Evolutionary conservation across 768 basidiomycete species (phyloP).

Genomic region (Lentinus brumalis): DNA sequence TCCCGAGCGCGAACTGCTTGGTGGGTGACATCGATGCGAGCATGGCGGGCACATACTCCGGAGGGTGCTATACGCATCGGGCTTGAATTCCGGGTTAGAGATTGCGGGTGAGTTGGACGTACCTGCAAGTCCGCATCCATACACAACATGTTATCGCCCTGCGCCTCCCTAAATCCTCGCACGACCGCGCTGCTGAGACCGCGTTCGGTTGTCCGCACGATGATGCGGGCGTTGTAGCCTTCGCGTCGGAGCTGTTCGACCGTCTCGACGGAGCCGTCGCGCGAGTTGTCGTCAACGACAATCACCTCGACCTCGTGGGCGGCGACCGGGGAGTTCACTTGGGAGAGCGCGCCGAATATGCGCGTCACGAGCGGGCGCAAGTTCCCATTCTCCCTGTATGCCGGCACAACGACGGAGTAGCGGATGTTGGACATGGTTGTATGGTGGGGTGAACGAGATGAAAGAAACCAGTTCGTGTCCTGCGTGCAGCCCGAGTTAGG

Average conservation of each 20-base stretch:
- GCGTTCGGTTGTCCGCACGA: constrained; percentile 32
- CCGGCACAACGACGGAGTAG: constrained; percentile 32
- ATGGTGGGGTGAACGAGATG: background rate
- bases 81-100: background rate
- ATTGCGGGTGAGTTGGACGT: background rate
- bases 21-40: constrained; percentile 26
- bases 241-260: constrained; percentile 30
- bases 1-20: constrained; percentile 31
- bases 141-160: constrained; percentile 33
- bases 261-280: constrained; percentile 31
- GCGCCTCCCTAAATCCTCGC: constrained; percentile 32
- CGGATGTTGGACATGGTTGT: constrained; percentile 18
- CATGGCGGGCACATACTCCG: constrained; percentile 32
- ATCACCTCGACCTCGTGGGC: constrained; percentile 29
- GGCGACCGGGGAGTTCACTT: constrained; percentile 29
- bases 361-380: constrained; percentile 32
- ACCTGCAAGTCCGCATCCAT: constrained; percentile 36
- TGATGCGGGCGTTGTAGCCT: constrained; percentile 34
- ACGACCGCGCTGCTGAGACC: constrained; percentile 33
- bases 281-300: constrained; percentile 35
- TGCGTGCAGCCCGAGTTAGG: constrained; percentile 15
- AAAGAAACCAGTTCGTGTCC: background rate
- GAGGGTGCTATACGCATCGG: constrained; percentile 26
- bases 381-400: constrained; percentile 32
- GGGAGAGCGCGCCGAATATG: constrained; percentile 30